Conservation (phyloP, 495 filamentous ascomycete species). For the Glonium stellatum region DNA sequence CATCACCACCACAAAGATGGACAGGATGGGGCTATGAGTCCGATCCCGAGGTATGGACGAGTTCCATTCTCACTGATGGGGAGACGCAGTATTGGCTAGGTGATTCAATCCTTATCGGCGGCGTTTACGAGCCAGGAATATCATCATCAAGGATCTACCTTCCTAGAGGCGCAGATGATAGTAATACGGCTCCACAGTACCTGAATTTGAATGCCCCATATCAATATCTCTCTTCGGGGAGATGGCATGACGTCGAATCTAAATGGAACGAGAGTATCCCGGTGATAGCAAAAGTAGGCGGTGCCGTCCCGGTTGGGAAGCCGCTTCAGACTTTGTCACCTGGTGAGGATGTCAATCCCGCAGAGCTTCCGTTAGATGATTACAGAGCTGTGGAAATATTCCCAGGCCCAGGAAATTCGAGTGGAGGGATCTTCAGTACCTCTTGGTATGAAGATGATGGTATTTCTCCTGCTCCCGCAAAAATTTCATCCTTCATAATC, state of each 20-base stretch:
- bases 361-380: slow-evolving; percentile 51
- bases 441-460: slow-evolving; percentile 63
- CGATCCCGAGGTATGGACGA: slow-evolving; percentile 56
- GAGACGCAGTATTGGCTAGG: slow-evolving; percentile 68
- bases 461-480: slow-evolving; percentile 40
- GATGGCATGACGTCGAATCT: slow-evolving; percentile 53
- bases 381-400: slow-evolving; percentile 59
- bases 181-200: slow-evolving; percentile 44
- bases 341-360: slow-evolving; percentile 47
- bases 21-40: slow-evolving; percentile 60
- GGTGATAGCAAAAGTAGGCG: slow-evolving; percentile 54
- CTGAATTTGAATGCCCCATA: slow-evolving; percentile 57
- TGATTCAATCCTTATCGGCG: slow-evolving; percentile 56
- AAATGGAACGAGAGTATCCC: slow-evolving; percentile 56
- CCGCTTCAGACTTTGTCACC: slow-evolving; percentile 49
- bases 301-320: slow-evolving; percentile 53
- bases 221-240: slow-evolving; percentile 50
- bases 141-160: slow-evolving; percentile 52
- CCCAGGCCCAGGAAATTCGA: slow-evolving; percentile 42
- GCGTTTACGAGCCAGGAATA: slow-evolving; percentile 55
- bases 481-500: slow-evolving; percentile 35
- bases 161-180: slow-evolving; percentile 39
- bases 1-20: slow-evolving; percentile 59
- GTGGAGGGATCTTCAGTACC: slow-evolving; percentile 36
- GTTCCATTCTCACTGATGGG: slow-evolving; percentile 42